A percentile compares a stretch with the other conserved stretches of the same genome.
phyloP scores from a whole-genome alignment of 2,329 filamentous ascomycete genomes.

The Aspergillus persii region DNA sequence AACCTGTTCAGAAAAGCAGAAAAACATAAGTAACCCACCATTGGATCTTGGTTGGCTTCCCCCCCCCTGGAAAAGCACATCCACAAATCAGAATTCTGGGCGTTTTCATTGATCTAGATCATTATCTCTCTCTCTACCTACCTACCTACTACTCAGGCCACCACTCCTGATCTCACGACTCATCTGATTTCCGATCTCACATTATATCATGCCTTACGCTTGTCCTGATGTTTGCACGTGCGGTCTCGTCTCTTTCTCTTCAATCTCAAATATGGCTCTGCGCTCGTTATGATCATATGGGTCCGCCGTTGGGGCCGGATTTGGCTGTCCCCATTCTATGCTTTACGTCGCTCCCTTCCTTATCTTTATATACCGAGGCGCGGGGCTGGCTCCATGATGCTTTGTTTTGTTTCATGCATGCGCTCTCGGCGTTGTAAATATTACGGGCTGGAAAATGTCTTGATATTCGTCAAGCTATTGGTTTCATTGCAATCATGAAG shows the following conservation, averaged over 20 bases:
- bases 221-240: not conserved
- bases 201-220: not conserved
- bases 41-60: not conserved
- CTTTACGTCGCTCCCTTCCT: not conserved
- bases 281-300: no score
- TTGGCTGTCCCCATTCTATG: not conserved
- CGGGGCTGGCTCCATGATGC: not conserved
- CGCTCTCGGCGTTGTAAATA: conserved; percentile 9
- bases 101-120: not conserved
- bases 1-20: not conserved
- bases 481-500: not conserved
- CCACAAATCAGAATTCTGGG: not conserved
- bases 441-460: not conserved
- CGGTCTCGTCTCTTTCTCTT: not conserved
- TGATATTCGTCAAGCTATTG: not conserved
- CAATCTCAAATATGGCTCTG: not conserved
- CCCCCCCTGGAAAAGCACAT: not conserved
- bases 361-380: not conserved
- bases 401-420: not conserved
- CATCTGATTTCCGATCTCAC: not conserved
- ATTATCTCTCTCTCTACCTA: not conserved
- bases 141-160: not conserved
- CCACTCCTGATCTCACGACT: not conserved
- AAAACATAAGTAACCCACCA: no score
- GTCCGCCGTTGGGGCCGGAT: not conserved